A percentile compares a stretch with the other conserved stretches of the same genome.
These are phyloP conservation scores for Mayamaea pseudoterrestris DNA, from an alignment of 108 stramenopile genomes.

Conservation along the genomic window DNA sequence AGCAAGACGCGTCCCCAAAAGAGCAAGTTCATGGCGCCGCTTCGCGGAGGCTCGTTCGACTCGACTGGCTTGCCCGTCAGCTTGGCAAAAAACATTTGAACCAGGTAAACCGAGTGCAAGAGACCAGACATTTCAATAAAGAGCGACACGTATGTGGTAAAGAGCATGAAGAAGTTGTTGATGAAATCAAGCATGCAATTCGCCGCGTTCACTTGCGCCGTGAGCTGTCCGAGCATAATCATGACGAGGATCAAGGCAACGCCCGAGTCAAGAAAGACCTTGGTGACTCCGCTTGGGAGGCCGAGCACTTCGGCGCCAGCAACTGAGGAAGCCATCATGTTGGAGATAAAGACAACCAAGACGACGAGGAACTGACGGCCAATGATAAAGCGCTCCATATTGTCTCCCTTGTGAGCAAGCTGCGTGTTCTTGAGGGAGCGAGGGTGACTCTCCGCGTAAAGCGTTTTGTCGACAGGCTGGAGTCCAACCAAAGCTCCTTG, in stretches of 20 bases:
- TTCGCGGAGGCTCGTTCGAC: constrained; percentile 10
- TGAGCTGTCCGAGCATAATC: constrained; percentile 51
- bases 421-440: constrained; percentile 27
- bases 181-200: constrained; percentile 71
- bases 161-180: constrained; percentile 62
- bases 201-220: constrained; percentile 36
- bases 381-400: constrained; percentile 55
- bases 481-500: constrained; percentile 55
- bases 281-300: constrained; percentile 4
- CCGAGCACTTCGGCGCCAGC: constrained; percentile 10
- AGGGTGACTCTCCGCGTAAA: constrained; percentile 40
- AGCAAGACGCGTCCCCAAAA: constrained; percentile 38
- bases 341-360: constrained; percentile 41
- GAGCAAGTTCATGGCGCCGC: constrained; percentile 11
- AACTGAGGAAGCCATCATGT: constrained; percentile 32
- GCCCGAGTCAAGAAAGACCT: constrained; percentile 30
- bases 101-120: constrained; percentile 57
- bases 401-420: constrained; percentile 44
- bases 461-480: constrained; percentile 28
- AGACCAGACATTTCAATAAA: constrained; percentile 54
- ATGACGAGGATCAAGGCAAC: constrained; percentile 55
- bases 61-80: background rate
- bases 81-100: constrained; percentile 23
- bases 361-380: constrained; percentile 59
- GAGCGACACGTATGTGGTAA: constrained; percentile 43